phyloP scores from a whole-genome alignment of 371 early-diverging fungal genomes.

The Choanephora cucurbitarum region DNA sequence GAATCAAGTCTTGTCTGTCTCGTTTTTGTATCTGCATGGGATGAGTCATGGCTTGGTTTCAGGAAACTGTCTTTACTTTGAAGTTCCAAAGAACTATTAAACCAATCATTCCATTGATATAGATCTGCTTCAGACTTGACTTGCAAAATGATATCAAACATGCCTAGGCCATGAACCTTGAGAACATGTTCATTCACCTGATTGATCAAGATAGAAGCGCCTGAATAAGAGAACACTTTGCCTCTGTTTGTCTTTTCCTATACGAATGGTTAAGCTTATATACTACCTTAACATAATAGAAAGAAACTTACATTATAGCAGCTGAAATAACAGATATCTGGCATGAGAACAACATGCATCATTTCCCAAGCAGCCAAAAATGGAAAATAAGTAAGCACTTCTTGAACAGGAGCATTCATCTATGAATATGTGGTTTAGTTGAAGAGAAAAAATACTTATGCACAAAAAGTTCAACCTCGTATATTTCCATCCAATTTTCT shows the following conservation, averaged over 20 bases:
- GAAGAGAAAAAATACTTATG: not conserved
- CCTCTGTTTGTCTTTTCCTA: constrained; percentile 46
- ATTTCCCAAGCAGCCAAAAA: constrained; percentile 60
- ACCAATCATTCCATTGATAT: constrained; percentile 46
- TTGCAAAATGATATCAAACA: constrained; percentile 50
- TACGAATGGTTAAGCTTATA: too few species aligned
- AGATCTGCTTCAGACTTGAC: constrained; percentile 48
- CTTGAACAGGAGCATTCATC: constrained; percentile 51
- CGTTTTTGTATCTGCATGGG: too few species aligned
- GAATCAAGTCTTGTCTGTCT: too few species aligned
- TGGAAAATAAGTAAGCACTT: constrained; percentile 47
- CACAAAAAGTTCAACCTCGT: constrained; percentile 40
- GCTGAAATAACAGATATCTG: constrained; percentile 53
- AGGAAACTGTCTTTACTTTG: too few species aligned
- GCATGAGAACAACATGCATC: constrained; percentile 54
- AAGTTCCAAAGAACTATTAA: constrained; percentile 33
- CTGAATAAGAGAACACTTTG: constrained; percentile 44
- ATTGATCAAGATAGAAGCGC: constrained; percentile 39
- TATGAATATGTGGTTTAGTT: constrained; percentile 6
- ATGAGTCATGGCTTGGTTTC: too few species aligned
- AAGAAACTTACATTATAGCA: constrained; percentile 46
- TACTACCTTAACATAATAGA: not conserved
- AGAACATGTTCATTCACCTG: constrained; percentile 43
- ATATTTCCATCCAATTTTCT: constrained; percentile 43
- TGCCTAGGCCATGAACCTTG: constrained; percentile 41